Percentiles rank a stretch among this genome's conserved stretches.
Conservation (phyloP, 2,329 filamentous ascomycete genomes). For the Emergomyces orientalis region DNA sequence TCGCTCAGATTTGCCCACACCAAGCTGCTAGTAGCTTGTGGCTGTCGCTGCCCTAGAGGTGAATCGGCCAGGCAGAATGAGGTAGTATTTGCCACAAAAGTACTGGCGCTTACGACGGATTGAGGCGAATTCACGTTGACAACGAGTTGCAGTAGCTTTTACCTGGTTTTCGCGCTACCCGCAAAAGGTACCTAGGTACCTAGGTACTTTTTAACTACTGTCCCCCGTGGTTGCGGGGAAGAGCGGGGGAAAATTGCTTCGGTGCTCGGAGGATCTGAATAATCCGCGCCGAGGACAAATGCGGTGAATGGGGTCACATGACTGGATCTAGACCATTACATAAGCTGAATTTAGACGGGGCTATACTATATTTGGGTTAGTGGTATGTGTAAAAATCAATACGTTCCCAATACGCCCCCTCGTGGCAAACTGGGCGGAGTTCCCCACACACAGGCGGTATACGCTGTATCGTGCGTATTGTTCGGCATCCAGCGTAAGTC, state of each 20-base stretch:
- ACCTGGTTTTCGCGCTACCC: background rate
- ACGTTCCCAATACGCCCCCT: background rate
- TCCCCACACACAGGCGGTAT: background rate
- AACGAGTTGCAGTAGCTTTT: background rate
- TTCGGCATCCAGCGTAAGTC: background rate
- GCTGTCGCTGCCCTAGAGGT: background rate
- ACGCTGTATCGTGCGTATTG: background rate
- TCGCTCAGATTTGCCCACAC: background rate
- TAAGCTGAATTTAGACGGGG: background rate
- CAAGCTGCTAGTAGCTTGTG: background rate
- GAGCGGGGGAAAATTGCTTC: background rate
- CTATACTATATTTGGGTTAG: background rate
- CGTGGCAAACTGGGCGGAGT: background rate
- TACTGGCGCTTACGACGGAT: background rate
- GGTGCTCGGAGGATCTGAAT: background rate
- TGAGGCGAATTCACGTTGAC: background rate
- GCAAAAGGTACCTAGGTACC: background rate
- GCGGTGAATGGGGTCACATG: background rate
- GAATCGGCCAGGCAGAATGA: background rate
- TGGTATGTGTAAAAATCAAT: background rate
- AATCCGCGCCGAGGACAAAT: background rate
- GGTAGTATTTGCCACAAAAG: background rate
- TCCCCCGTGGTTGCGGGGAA: no score
- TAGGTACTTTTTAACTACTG: no score
- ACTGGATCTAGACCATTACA: background rate